A percentile compares a stretch with the other conserved stretches of the same genome.
These are phyloP conservation scores for Capillidium heterosporum DNA, from an alignment of 371 early-diverging fungal genomes.

Conservation along the genomic window DNA sequence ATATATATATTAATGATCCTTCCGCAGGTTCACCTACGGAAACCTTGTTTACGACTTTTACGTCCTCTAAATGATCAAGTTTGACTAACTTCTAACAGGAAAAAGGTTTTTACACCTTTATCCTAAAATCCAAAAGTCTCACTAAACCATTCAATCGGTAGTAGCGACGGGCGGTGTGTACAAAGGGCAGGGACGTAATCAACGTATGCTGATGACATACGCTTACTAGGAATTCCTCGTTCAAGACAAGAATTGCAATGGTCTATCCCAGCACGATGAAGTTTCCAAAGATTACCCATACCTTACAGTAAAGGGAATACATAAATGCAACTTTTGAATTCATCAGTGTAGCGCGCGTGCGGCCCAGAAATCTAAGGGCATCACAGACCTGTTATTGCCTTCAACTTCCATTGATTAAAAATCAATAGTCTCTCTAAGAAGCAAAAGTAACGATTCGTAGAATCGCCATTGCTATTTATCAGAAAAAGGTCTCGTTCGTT, in stretches of 20 bases:
- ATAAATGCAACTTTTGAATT: conserved; percentile 22
- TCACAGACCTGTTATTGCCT: conserved; percentile 55
- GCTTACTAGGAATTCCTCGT: conserved; percentile 43
- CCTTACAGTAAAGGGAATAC: conserved; percentile 29
- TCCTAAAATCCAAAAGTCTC: conserved; percentile 29
- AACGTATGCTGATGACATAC: conserved; percentile 35
- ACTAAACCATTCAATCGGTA: conserved; percentile 44
- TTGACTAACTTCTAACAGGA: conserved; percentile 26
- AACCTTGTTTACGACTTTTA: conserved; percentile 62
- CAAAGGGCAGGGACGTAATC: conserved; percentile 39
- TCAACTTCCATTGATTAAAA: conserved; percentile 33
- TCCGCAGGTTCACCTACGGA: conserved; percentile 51
- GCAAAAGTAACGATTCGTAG: conserved; percentile 13
- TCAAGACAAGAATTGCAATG: conserved; percentile 41
- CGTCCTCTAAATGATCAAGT: conserved; percentile 48
- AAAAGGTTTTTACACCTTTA: conserved; percentile 22
- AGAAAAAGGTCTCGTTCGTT: conserved; percentile 43
- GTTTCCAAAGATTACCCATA: conserved; percentile 37
- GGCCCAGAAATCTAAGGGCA: conserved; percentile 60
- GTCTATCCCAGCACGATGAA: conserved; percentile 42
- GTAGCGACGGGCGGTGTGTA: conserved; percentile 44
- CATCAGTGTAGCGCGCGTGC: conserved; percentile 56
- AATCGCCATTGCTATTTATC: conserved; percentile 17
- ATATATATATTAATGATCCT: conserved; percentile 30
- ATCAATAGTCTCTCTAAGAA: conserved; percentile 36